Evolutionary conservation across 768 basidiomycete genomes (phyloP).

Genomic region (Lactarius psammicola): DNA sequence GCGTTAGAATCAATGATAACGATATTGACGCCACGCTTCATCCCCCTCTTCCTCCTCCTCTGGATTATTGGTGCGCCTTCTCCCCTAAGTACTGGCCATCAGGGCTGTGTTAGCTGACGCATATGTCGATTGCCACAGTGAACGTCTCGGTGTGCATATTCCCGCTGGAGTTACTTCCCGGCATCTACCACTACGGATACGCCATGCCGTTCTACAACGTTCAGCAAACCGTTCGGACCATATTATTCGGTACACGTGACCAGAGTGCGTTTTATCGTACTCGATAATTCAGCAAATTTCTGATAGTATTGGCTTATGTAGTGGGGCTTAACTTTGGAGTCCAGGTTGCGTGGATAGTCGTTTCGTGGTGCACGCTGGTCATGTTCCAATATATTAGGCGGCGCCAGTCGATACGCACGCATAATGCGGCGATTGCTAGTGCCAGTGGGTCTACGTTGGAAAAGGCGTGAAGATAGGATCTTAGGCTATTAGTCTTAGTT

Average conservation of each 20-base stretch:
- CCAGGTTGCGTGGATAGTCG: constrained; percentile 51
- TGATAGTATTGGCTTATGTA: constrained; percentile 28
- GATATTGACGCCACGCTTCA: constrained; percentile 49
- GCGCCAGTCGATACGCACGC: constrained; percentile 11
- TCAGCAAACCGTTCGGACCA: constrained; percentile 54
- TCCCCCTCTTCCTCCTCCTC: constrained; percentile 59
- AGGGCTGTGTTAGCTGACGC: background rate
- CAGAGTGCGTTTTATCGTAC: constrained; percentile 43
- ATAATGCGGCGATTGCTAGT: background rate
- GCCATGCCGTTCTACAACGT: constrained; percentile 74
- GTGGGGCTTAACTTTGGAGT: constrained; percentile 65
- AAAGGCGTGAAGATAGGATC: background rate
- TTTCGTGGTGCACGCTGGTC: constrained; percentile 55
- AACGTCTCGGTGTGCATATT: constrained; percentile 58
- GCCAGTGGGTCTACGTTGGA: background rate
- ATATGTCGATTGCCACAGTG: constrained; percentile 34
- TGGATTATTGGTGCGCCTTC: constrained; percentile 58
- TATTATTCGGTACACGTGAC: constrained; percentile 67
- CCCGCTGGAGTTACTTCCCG: constrained; percentile 59
- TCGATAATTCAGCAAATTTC: background rate
- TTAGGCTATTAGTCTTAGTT: background rate
- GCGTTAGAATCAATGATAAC: constrained; percentile 60
- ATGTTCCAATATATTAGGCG: constrained; percentile 48
- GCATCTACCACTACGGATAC: constrained; percentile 63
- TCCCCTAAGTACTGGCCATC: background rate